Evolutionary conservation across 1,284 basidiomycete genomes (phyloP), one percentile per base, ranked within the genome.

Genomic region (Kalmanozyma brasiliensis): DNA sequence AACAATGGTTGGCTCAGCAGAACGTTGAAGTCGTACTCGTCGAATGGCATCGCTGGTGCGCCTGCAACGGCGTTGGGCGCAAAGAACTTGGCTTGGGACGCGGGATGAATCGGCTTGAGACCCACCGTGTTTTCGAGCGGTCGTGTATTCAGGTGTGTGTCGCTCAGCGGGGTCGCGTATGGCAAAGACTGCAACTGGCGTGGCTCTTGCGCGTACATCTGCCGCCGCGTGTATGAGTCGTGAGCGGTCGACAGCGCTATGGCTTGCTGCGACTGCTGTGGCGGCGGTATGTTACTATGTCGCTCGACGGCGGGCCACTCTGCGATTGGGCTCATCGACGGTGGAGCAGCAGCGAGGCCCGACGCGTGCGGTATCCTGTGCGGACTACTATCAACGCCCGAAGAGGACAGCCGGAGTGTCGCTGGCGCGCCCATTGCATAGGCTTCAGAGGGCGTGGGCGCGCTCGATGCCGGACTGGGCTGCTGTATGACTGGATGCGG

Each of bases 11-110:
- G 52, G 16, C 43, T 52, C 26, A 63, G 45, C 40, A 63, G 26
- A 14, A 43, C 45, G 14, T 63, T 56, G n/a, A 63, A 45, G 23
- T 57, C 60, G 20, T 57, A 47, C 40, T 52, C 60, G 10, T 49
- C 35, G 16, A 56, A 52, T 2, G 53, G 53, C 34, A 29, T 17
- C 19, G 20, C 11, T 7, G 44, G 30, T 16, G 53, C 40, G 3
- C 30, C 19, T 24, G 17, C 30, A 10, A 4, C 36, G 8, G 32
- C 37, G 8, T 40, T 40, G 7, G 20, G 22, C n/a, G 8, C 29
- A 19, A 2, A n/a, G n/a, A n/a, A n/a, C n/a, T n/a, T n/a, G n/a
- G n/a, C n/a, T n/a, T n/a, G n/a, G n/a, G n/a, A n/a, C n/a, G n/a
- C n/a, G n/a, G n/a, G n/a, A n/a, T n/a, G n/a, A n/a, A n/a, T n/a